phyloP scores from a whole-genome alignment of 2,329 filamentous ascomycete genomes.

The Stemphylium lycopersici region DNA sequence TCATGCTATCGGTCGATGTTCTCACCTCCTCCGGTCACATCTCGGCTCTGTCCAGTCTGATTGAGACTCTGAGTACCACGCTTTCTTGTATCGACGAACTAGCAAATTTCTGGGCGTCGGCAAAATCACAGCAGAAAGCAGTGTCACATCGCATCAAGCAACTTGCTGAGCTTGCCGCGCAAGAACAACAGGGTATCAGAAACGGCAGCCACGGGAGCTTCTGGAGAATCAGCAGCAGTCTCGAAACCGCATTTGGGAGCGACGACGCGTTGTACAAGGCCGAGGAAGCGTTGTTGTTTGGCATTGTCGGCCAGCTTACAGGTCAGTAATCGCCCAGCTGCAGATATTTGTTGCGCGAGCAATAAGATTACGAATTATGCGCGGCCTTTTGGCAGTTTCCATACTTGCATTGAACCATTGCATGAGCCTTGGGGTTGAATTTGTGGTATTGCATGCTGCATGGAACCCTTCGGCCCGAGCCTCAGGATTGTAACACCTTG shows the following conservation, averaged over 20 bases:
- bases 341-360: not conserved
- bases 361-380: not conserved
- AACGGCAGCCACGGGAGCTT: constrained; percentile 43
- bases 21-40: constrained; percentile 63
- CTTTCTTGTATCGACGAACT: constrained; percentile 63
- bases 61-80: constrained; percentile 61
- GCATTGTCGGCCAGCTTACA: constrained; percentile 33
- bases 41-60: constrained; percentile 55
- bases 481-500: not conserved
- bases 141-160: constrained; percentile 56
- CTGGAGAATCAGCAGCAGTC: constrained; percentile 43
- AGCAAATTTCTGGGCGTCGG: constrained; percentile 65
- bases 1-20: constrained; percentile 70
- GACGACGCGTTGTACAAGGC: constrained; percentile 54
- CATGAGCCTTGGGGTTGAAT: not conserved
- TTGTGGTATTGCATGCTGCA: not conserved
- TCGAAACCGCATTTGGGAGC: constrained; percentile 51
- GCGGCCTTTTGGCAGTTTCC: not conserved
- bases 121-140: constrained; percentile 57
- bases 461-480: not conserved
- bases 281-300: constrained; percentile 37
- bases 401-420: not conserved
- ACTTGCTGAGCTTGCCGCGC: constrained; percentile 50
- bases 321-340: constrained; percentile 14
- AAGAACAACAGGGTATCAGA: constrained; percentile 40